phyloP scores from a whole-genome alignment of 345 rosid species.

The Ceriops tagal region DNA sequence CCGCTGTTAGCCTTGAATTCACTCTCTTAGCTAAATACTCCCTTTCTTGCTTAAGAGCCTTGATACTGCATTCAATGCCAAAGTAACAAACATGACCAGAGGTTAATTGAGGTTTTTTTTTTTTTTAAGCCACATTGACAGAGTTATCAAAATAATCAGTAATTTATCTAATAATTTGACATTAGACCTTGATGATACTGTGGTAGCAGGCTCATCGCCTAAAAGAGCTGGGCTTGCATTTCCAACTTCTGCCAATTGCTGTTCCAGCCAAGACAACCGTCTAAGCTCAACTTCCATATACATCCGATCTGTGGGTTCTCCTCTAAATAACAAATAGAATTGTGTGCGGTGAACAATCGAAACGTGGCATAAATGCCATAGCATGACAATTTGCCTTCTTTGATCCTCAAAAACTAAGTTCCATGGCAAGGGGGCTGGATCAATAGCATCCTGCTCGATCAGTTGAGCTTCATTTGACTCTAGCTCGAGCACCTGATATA shows the following conservation, averaged over 20 bases:
- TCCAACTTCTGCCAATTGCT: conserved; percentile 88
- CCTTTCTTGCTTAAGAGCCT: conserved; percentile 81
- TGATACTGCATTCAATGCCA: conserved; percentile 45
- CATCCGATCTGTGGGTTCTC: conserved; percentile 80
- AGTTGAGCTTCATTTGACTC: conserved; percentile 54
- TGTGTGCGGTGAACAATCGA: conserved; percentile 87
- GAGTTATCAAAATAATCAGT: neutral
- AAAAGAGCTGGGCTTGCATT: conserved; percentile 93
- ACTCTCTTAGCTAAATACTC: conserved; percentile 84
- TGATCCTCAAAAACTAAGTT: conserved; percentile 69
- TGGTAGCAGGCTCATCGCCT: conserved; percentile 88
- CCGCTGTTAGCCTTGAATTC: conserved; percentile 60
- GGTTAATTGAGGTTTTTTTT: neutral
- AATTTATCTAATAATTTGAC: conserved; percentile 25
- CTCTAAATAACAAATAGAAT: conserved; percentile 72
- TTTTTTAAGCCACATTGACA: neutral
- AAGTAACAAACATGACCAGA: neutral
- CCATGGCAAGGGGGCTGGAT: conserved; percentile 68
- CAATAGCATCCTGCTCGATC: conserved; percentile 35
- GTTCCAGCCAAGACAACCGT: conserved; percentile 87
- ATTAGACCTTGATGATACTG: conserved; percentile 73
- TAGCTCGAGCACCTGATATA: conserved; percentile 66
- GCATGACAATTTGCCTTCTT: conserved; percentile 81
- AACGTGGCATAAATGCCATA: conserved; percentile 96
- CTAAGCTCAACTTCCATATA: conserved; percentile 91